A percentile compares a stretch with the other conserved stretches of the same genome.
These are phyloP conservation scores for Neohortaea acidophila DNA, from an alignment of 495 filamentous ascomycete genomes.

Conservation along the genomic window DNA sequence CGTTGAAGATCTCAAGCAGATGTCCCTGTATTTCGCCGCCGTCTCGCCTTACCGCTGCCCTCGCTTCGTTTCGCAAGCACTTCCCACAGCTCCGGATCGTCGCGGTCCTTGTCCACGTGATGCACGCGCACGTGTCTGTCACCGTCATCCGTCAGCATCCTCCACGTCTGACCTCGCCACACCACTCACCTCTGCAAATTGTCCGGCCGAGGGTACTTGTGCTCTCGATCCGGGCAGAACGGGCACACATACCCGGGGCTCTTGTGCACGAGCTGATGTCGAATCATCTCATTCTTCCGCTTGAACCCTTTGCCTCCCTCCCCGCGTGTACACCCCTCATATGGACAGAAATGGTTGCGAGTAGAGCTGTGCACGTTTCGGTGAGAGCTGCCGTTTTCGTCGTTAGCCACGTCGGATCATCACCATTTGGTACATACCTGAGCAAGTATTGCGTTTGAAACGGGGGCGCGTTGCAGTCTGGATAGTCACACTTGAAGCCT, in stretches of 20 bases:
- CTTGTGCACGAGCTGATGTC: conserved; percentile 87
- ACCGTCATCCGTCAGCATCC: background rate
- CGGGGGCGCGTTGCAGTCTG: conserved; percentile 63
- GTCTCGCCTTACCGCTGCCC: conserved; percentile 67
- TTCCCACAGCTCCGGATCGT: conserved; percentile 62
- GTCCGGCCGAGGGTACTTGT: conserved; percentile 91
- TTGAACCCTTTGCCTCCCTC: conserved; percentile 92
- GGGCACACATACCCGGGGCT: conserved; percentile 95
- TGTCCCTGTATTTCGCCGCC: too few species aligned
- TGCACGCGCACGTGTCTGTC: conserved; percentile 75
- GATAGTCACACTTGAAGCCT: conserved; percentile 50
- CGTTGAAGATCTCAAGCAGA: too few species aligned
- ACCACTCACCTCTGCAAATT: conserved; percentile 73
- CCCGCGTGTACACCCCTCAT: conserved; percentile 60
- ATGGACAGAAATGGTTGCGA: conserved; percentile 81
- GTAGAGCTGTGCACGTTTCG: conserved; percentile 88
- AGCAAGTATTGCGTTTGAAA: conserved; percentile 86
- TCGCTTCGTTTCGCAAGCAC: conserved; percentile 72
- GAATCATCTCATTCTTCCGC: conserved; percentile 98
- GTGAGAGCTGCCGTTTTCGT: conserved; percentile 58
- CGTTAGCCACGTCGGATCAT: conserved; percentile 19
- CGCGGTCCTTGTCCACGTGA: conserved; percentile 72
- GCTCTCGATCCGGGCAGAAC: conserved; percentile 89
- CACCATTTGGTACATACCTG: conserved; percentile 39
- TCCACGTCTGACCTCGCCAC: too few species aligned